Percentiles rank a stretch among this genome's conserved stretches.
Evolutionary conservation across 108 stramenopile species (phyloP).

Genomic region (Pseudonitzschia multistriata): DNA sequence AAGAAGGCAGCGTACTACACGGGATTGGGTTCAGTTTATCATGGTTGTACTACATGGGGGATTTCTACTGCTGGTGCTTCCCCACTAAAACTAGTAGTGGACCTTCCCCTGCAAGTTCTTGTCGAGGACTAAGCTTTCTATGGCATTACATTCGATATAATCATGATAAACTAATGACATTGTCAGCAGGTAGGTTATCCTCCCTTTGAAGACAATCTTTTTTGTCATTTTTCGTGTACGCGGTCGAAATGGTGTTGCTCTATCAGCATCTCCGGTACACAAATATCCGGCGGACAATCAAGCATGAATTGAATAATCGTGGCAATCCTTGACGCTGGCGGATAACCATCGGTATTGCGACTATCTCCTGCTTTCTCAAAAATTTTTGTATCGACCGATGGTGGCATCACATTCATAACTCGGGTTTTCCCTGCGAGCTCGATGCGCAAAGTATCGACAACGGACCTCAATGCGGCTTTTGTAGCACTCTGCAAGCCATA

Average conservation of each 20-base stretch:
- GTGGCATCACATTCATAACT: conserved; percentile 16
- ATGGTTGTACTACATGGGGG: too few species aligned
- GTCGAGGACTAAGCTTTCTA: neutral
- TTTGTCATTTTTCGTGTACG: neutral
- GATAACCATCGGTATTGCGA: conserved; percentile 2
- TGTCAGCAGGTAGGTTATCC: too few species aligned
- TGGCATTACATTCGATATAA: too few species aligned
- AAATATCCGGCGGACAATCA: conserved; percentile 13
- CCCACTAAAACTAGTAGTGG: too few species aligned
- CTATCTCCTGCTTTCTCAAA: conserved; percentile 1
- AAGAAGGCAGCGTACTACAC: too few species aligned
- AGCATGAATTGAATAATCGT: conserved; percentile 3
- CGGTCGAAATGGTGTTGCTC: conserved; percentile 5
- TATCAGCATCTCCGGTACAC: conserved; percentile 7
- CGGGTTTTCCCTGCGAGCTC: conserved; percentile 7
- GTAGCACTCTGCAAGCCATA: conserved; percentile 7
- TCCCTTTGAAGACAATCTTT: neutral
- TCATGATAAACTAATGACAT: too few species aligned
- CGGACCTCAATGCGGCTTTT: conserved; percentile 5
- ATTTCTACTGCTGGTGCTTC: too few species aligned
- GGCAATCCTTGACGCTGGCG: neutral
- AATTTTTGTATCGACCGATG: conserved; percentile 11
- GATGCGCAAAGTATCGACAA: conserved; percentile 8
- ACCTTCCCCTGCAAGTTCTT: neutral
- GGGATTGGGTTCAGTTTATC: too few species aligned